phyloP scores from a whole-genome alignment of 371 early-diverging fungal species.

The Gilbertella persicaria region DNA sequence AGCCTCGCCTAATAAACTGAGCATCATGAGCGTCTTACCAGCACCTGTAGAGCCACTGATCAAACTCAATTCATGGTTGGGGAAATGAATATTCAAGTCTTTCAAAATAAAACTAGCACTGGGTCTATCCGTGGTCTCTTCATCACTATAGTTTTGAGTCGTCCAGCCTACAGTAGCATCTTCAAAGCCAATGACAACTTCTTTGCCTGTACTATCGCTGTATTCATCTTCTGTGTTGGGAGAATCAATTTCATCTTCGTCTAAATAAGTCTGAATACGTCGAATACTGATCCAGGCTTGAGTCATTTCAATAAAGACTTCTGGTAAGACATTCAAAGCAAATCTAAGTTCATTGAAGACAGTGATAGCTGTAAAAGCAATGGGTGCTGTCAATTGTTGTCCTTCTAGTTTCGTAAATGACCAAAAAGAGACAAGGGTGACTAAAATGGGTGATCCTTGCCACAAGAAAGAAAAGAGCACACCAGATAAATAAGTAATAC shows the following conservation, averaged over 20 bases:
- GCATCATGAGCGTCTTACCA: constrained; percentile 65
- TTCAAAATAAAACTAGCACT: constrained; percentile 38
- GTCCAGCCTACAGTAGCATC: constrained; percentile 43
- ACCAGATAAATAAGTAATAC: constrained; percentile 32
- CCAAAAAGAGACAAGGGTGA: constrained; percentile 53
- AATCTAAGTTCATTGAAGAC: constrained; percentile 55
- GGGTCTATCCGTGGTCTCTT: neutral
- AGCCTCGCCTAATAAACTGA: constrained; percentile 61
- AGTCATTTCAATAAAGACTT: constrained; percentile 35
- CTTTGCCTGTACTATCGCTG: constrained; percentile 3
- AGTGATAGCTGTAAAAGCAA: constrained; percentile 61
- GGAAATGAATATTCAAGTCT: constrained; percentile 53
- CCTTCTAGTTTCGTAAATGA: constrained; percentile 60
- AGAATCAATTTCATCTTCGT: constrained; percentile 70
- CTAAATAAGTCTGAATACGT: constrained; percentile 74
- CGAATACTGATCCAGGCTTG: constrained; percentile 39
- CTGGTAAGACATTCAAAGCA: constrained; percentile 58
- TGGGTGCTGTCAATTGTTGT: constrained; percentile 53
- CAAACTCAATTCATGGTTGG: constrained; percentile 51
- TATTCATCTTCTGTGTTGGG: constrained; percentile 63
- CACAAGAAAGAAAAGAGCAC: constrained; percentile 36
- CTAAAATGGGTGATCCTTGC: constrained; percentile 50
- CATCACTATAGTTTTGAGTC: constrained; percentile 9
- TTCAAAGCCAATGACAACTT: constrained; percentile 37
- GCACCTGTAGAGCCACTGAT: constrained; percentile 67